These are phyloP conservation scores for Drosera capensis DNA, from an alignment of 148 eudicot species.

Conservation along the genomic window DNA sequence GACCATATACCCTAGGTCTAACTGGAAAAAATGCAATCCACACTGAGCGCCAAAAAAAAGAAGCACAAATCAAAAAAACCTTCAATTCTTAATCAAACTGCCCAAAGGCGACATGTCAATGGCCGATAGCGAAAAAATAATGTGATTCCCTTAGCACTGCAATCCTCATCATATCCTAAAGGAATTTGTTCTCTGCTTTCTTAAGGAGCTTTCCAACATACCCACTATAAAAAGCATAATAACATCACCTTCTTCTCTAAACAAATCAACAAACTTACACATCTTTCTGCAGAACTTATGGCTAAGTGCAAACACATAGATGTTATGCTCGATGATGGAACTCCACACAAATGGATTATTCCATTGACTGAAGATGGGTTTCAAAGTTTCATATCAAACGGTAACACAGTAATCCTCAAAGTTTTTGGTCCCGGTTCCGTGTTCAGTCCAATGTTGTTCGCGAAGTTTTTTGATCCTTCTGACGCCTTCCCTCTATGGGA, in stretches of 20 bases:
- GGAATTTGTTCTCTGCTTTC: slow-evolving; percentile 39
- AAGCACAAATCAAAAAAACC: too few relatives aligned
- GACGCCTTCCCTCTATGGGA: slow-evolving; percentile 95
- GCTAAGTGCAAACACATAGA: slow-evolving; percentile 31
- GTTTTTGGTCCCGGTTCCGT: slow-evolving; percentile 52
- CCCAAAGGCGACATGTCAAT: neutral
- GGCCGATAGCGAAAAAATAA: neutral
- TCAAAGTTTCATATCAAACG: slow-evolving; percentile 27
- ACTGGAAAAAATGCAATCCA: too few relatives aligned
- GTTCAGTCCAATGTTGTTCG: slow-evolving; percentile 77
- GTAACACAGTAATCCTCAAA: slow-evolving; percentile 17
- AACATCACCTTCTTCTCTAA: slow-evolving; percentile 1
- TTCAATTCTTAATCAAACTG: too few relatives aligned
- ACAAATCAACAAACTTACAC: neutral
- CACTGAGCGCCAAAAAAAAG: too few relatives aligned
- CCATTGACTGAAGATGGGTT: slow-evolving; percentile 60
- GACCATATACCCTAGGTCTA: too few relatives aligned
- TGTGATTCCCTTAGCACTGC: slow-evolving; percentile 10
- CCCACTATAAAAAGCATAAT: slow-evolving; percentile 15
- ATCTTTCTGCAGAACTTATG: slow-evolving; percentile 15
- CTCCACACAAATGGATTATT: slow-evolving; percentile 52
- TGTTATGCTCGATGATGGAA: slow-evolving; percentile 38
- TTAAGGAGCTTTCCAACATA: slow-evolving; percentile 3
- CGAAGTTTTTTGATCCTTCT: slow-evolving; percentile 87
- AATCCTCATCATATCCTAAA: slow-evolving; percentile 22